phyloP scores from a whole-genome alignment of 1,139 yeast species.

The Kurtzmaniella quercitrusa region DNA sequence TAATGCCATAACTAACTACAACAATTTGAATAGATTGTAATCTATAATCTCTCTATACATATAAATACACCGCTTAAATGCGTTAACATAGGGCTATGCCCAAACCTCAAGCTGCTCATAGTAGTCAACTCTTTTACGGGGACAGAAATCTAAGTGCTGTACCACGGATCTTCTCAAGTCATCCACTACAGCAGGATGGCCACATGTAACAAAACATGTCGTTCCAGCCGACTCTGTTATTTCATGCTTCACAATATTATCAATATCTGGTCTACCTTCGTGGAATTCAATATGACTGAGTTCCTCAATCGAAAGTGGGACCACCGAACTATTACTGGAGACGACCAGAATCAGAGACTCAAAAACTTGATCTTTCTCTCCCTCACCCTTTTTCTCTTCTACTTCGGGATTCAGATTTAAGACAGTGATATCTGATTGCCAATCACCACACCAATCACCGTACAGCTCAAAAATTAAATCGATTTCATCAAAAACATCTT shows the following conservation, averaged over 20 bases:
- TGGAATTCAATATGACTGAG: slow-evolving; percentile 21
- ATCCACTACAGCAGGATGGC: slow-evolving; percentile 35
- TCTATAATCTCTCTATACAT: too few relatives aligned
- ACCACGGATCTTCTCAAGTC: slow-evolving; percentile 24
- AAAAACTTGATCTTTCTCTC: not conserved
- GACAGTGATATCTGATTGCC: not conserved
- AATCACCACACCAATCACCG: not conserved
- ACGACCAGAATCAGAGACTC: not conserved
- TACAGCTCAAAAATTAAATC: not conserved
- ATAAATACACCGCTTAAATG: not conserved
- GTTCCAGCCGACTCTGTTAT: slow-evolving; percentile 22
- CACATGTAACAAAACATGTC: slow-evolving; percentile 33
- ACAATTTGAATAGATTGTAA: too few relatives aligned
- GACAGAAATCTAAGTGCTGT: slow-evolving; percentile 14
- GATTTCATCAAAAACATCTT: slow-evolving; percentile 1
- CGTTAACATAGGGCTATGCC: slow-evolving; percentile 12
- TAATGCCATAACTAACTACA: too few relatives aligned
- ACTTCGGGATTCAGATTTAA: not conserved
- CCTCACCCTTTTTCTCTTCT: not conserved
- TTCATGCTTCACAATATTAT: slow-evolving; percentile 17
- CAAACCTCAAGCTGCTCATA: slow-evolving; percentile 27
- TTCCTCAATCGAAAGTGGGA: slow-evolving; percentile 5
- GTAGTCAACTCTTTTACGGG: slow-evolving; percentile 18
- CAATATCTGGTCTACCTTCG: slow-evolving; percentile 29
- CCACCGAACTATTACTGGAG: slow-evolving; percentile 1